Base-by-base conservation (phyloP, 2,329 filamentous ascomycete species). In the Colletotrichum chlorophyti region DNA sequence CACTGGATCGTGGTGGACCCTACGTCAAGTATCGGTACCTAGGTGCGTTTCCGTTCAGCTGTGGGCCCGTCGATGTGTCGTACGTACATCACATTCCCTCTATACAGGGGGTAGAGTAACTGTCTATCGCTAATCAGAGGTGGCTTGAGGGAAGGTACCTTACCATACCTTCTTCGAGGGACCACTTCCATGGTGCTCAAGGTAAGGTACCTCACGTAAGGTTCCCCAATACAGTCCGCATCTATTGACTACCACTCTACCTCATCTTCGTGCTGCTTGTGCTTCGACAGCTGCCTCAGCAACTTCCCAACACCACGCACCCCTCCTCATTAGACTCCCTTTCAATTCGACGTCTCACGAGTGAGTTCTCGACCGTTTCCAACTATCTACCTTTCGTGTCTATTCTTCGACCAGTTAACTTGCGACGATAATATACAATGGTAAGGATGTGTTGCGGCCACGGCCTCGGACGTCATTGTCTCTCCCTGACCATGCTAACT, bases 361-460 rank as follows among this genome's bases (percentile, higher is more conserved):
- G n/a, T n/a, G n/a, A n/a, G n/a, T n/a, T n/a, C n/a, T n/a, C n/a
- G n/a, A 38, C 14, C 15, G 12, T 32, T 4, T 24, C 14, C 23
- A 9, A 10, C 9, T 27, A 11, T 6, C 26, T 31, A 7, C 31
- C 12, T n/a, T 15, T 15, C 17, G 5, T 5, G 10, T 10, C 31
- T 10, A 27, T 31, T 46, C 31, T 29, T 29, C 29, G n/a, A 19
- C 24, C 23, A 24, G 19, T 14, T 19, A 4, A 31, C 14, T 17
- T 23, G 24, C 24, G 17, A 45, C 32, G 23, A 37, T 34, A n/a
- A 10, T 24, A 37, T 14, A 55, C 51, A 49, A 60, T 60, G 57
- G 57, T 60, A 11, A 49, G 57, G 31, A 31, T 26, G 31, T 23
- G 48, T 29, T 14, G n/a, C 34, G 34, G 27, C 38, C 17, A 17